Conservation (phyloP, 176 grass and related monocot genomes). For the Miscanthus lutarioriparius region DNA sequence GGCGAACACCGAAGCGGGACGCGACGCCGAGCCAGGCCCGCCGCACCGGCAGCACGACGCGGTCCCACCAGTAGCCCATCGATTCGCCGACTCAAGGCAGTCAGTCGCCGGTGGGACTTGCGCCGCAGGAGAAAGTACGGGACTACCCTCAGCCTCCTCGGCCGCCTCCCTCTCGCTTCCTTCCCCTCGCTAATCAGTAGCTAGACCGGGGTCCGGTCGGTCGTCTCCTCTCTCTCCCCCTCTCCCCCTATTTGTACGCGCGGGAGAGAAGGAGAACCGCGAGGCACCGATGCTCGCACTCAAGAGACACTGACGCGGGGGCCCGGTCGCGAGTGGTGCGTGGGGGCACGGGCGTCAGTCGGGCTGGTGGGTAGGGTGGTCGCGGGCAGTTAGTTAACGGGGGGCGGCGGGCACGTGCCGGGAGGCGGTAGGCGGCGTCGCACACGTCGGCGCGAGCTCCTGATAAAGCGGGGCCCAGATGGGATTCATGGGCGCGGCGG, state of each 20-base stretch:
- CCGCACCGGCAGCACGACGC: constrained; percentile 68
- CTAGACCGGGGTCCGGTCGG: constrained; percentile 23
- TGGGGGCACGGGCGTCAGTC: background rate
- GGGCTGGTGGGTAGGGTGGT: background rate
- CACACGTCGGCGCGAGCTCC: constrained; percentile 30
- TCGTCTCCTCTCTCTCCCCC: background rate
- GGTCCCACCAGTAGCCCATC: constrained; percentile 75
- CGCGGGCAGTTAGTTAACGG: constrained; percentile 20
- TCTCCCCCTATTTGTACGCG: constrained; percentile 29
- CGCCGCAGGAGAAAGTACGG: background rate
- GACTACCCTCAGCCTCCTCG: background rate
- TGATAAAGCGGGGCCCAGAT: constrained; percentile 37
- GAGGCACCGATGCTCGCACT: background rate
- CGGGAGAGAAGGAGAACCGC: background rate
- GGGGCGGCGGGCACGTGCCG: constrained; percentile 43
- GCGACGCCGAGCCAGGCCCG: constrained; percentile 79
- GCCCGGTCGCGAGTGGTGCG: fast-evolving
- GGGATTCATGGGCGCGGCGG: background rate
- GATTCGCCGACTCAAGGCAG: background rate
- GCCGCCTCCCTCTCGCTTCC: background rate
- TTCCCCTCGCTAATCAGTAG: background rate
- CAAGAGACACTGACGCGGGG: background rate
- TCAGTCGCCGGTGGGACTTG: background rate
- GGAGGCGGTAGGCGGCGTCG: constrained; percentile 34
- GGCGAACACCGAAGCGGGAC: constrained; percentile 76